Percentiles rank a stretch among this genome's conserved stretches.
Evolutionary conservation across 164 flowering plant genomes (phyloP).

Genomic region (Sextonia rubra): DNA sequence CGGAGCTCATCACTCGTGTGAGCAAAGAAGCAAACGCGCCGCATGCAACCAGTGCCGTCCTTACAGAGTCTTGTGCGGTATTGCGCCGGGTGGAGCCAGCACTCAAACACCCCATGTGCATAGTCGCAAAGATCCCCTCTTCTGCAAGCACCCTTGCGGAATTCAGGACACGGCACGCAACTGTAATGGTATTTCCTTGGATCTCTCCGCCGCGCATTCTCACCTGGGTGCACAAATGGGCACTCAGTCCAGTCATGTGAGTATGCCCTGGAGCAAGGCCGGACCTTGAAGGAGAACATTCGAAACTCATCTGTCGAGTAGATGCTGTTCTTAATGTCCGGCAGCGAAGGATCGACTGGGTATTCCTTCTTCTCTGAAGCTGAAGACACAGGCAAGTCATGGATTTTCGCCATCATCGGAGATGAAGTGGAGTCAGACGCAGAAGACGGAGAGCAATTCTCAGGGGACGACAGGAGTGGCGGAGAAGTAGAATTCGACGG

Average conservation of each 20-base stretch:
- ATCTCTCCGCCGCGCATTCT: constrained; percentile 63
- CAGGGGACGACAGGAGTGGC: constrained; percentile 53
- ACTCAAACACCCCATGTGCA: constrained; percentile 72
- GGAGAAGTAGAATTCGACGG: constrained; percentile 39
- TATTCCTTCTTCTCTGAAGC: constrained; percentile 56
- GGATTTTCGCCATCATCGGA: constrained; percentile 34
- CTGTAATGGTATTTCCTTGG: constrained; percentile 63
- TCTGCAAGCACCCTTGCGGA: constrained; percentile 53
- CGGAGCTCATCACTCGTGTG: constrained; percentile 57
- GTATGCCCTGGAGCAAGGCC: constrained; percentile 65
- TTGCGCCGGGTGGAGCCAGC: constrained; percentile 72
- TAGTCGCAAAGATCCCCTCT: constrained; percentile 63
- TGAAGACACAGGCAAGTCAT: constrained; percentile 22
- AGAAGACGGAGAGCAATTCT: constrained; percentile 59
- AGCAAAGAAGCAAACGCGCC: constrained; percentile 65
- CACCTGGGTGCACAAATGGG: constrained; percentile 72
- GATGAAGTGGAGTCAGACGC: constrained; percentile 42
- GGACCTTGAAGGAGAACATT: constrained; percentile 57
- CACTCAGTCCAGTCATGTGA: constrained; percentile 79
- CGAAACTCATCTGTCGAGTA: constrained; percentile 63
- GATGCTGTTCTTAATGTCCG: constrained; percentile 58
- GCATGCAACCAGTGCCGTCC: constrained; percentile 41
- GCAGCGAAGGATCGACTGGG: constrained; percentile 53
- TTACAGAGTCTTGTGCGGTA: constrained; percentile 62
- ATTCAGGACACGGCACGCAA: constrained; percentile 68